phyloP scores from a whole-genome alignment of 2,329 filamentous ascomycete genomes.

The Phaeosphaeria sp. region DNA sequence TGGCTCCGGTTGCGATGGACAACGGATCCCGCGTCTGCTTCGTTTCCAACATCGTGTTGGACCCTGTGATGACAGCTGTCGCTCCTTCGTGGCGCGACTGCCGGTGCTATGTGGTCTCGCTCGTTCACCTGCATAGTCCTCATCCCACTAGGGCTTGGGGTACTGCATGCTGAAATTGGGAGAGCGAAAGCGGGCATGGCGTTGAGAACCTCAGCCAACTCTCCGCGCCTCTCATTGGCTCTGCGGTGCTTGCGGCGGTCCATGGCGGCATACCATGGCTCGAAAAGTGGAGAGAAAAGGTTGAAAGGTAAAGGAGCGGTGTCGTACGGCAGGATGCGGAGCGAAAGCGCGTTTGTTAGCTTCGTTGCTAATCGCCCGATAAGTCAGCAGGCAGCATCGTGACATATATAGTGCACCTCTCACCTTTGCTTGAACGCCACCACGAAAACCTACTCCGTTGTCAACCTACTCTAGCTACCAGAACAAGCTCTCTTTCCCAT shows the following conservation, averaged over 20 bases:
- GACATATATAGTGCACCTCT: constrained; percentile 25
- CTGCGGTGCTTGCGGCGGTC: constrained; percentile 16
- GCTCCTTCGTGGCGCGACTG: not conserved
- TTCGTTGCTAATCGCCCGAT: constrained; percentile 18
- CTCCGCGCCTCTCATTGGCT: constrained; percentile 30
- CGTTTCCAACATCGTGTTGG: not conserved
- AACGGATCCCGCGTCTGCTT: not conserved
- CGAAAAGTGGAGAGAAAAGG: constrained; percentile 31
- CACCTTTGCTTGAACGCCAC: constrained; percentile 13
- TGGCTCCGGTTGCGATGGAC: not conserved
- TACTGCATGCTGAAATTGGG: constrained; percentile 28
- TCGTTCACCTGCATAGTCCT: constrained; percentile 18
- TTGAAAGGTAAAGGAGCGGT: constrained; percentile 36
- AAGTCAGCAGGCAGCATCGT: constrained; percentile 23
- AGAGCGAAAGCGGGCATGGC: constrained; percentile 26
- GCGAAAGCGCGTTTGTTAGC: constrained; percentile 20
- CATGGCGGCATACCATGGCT: constrained; percentile 25
- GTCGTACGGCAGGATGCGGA: constrained; percentile 36
- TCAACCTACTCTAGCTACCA: constrained; percentile 12
- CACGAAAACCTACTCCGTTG: constrained; percentile 8
- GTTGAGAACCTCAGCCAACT: constrained; percentile 18
- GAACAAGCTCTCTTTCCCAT: constrained; percentile 14
- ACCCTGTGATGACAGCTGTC: constrained; percentile 12
- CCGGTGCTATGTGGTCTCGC: constrained; percentile 12
- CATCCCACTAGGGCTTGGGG: constrained; percentile 24